These are phyloP conservation scores for Hirsutella minnesotensis DNA, from an alignment of 2,329 filamentous ascomycete species.

Conservation along the genomic window DNA sequence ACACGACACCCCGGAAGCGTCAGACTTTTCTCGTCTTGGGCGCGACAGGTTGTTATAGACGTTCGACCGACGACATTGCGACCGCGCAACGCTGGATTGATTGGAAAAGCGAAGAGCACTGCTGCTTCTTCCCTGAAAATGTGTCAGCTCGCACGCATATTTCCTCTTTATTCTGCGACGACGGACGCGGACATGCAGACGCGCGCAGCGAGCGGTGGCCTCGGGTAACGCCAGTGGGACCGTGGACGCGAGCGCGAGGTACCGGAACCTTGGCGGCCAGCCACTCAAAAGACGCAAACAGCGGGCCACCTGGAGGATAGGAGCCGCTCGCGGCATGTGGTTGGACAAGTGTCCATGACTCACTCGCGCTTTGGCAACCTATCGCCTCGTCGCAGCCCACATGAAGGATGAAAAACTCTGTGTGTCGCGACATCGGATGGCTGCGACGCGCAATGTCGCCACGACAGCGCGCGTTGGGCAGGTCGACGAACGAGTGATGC, in stretches of 20 bases:
- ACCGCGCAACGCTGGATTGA: not conserved
- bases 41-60: not conserved
- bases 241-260: slow-evolving; percentile 1
- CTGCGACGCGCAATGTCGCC: slow-evolving; percentile 8
- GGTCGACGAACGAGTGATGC: not conserved
- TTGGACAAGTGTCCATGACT: slow-evolving; percentile 17
- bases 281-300: slow-evolving; percentile 21
- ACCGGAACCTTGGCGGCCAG: slow-evolving; percentile 12
- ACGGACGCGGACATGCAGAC: too few species aligned
- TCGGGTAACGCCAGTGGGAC: not conserved
- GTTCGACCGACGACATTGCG: not conserved
- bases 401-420: slow-evolving; percentile 6
- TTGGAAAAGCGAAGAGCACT: not conserved
- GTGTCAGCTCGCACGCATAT: not conserved
- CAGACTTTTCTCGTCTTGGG: slow-evolving; percentile 15
- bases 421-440: slow-evolving; percentile 5
- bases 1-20: slow-evolving; percentile 16
- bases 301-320: slow-evolving; percentile 13
- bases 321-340: slow-evolving; percentile 11
- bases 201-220: not conserved
- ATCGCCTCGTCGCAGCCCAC: slow-evolving; percentile 4
- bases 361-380: slow-evolving; percentile 7
- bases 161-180: not conserved
- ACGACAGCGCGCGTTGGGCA: not conserved
- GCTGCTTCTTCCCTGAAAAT: not conserved